Base-by-base conservation (phyloP, 306 rosid genomes). In the Gastrolobium bilobum region DNA sequence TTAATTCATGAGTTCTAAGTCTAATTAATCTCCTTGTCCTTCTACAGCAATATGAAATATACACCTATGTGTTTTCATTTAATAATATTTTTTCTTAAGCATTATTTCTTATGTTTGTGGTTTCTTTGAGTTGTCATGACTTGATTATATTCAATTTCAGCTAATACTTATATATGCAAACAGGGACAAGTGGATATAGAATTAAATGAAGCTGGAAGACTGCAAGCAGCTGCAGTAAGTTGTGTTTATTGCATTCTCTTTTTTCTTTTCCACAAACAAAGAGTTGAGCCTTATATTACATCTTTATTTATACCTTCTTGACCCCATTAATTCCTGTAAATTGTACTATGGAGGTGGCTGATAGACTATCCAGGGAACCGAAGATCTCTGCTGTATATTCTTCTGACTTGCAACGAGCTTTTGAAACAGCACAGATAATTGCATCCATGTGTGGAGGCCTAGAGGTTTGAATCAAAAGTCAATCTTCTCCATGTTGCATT, bases 131-230 rank as follows among this genome's bases (percentile, higher is more conserved):
- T 26, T 10, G 10, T 56, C 9, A 44, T 74, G 2, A 3, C 10
- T 33, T 14, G 15, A 46, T 6, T 34, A 75, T 4, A 70, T 34
- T 51, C 38, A 74, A 4, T 5, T 70, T 58, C 62, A 30, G 7
- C 71, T 43, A n/a, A 59, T 62, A 4, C 13, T 4, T 42, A 8
- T 53, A 58, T 60, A 7, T 66, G 50, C 69, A n/a, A 68, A 78
- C 74, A 94, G 97, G 99, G 98, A 50, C 98, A 92, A 62, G 57
- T 85, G 86, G 98, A 95, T 57, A 84, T 95, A 59, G 97, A 90
- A 69, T 73, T 95, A 76, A 95, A 91, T 87, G 97, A 92, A 86
- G 84, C 84, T 57, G 98, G 99, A 68, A 92, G 96, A 83, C 80
- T 73, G 67, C 98, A 95, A 84, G 97, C 98, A 35, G 84, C 56